Base-by-base conservation (phyloP, 441 rosid species). In the Aquilaria agallochum region DNA sequence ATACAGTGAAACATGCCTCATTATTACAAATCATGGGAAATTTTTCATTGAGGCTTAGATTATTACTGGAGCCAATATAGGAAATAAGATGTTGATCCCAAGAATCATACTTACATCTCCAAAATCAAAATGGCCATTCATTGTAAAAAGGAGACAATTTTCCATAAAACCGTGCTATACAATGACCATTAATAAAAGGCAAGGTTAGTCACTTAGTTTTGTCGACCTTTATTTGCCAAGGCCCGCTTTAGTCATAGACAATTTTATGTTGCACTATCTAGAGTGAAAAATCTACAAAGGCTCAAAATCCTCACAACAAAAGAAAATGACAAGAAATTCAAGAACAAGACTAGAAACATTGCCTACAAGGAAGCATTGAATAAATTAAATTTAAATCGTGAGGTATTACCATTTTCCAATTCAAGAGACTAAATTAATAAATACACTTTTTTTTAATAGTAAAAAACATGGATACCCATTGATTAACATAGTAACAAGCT, bases 121-220 rank as follows among this genome's bases (percentile, higher is more conserved):
- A 30, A 15, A 60, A 0, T 1, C 2, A 5, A 60, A 9, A 32
- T 49, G 10, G 9, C 13, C 46, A 31, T 31, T n/a, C 15, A 9
- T 2, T 4, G 2, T 32, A 7, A 32, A 31, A 47, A 5, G 31
- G n/a, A 49, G 30, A 60, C 7, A 60, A n/a, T 60, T 48, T 33
- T 31, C 31, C 8, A 5, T 48, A 3, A 9, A 20, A 6, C 0
- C 10, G 0, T 60, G 12, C 5, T 60, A 47, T 32, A n/a, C 30
- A 0, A 60, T 48, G 55, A 60, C 31, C 2, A 31, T 49, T 6
- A 60, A 49, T 31, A 31, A 59, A 32, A 59, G 63, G 30, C 63
- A 46, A 31, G 42, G 45, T 2, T 13, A 47, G 49, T 9, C 55
- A 0, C 52, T 49, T 1, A 5, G 5, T 15, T 4, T 10, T 7